Evolutionary conservation across 2,329 filamentous ascomycete genomes (phyloP).

Genomic region (Cladosporium sp.): DNA sequence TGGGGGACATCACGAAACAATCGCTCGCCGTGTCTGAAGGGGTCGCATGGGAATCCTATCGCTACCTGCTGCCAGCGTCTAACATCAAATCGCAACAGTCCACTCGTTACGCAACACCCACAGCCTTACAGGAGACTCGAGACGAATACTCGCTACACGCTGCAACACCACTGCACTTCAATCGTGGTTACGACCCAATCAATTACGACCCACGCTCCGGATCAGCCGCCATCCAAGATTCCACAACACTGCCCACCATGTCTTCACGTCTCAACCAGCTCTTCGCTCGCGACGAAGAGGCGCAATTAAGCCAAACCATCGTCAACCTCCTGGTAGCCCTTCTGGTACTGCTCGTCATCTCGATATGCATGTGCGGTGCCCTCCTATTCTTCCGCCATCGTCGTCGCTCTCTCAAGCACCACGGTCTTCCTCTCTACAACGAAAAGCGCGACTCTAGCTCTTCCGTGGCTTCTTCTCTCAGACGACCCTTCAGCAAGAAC

Average conservation of each 20-base stretch:
- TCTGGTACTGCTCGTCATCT: slow-evolving; percentile 71
- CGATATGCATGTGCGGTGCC: slow-evolving; percentile 61
- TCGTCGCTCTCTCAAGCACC: slow-evolving; percentile 46
- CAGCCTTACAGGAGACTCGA: slow-evolving; percentile 3
- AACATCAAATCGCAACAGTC: slow-evolving; percentile 6
- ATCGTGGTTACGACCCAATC: neutral
- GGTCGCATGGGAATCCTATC: neutral
- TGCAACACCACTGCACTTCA: neutral
- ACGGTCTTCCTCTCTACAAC: slow-evolving; percentile 66
- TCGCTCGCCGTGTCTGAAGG: neutral
- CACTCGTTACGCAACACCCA: slow-evolving; percentile 3
- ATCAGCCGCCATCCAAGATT: neutral
- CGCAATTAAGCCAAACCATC: slow-evolving; percentile 56
- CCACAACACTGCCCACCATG: slow-evolving; percentile 4
- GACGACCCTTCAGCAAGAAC: slow-evolving; percentile 53
- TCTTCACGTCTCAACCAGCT: slow-evolving; percentile 35
- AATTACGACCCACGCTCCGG: neutral
- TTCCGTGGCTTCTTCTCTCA: slow-evolving; percentile 44
- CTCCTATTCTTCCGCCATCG: slow-evolving; percentile 71
- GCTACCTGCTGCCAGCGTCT: neutral
- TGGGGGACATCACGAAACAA: slow-evolving; percentile 2
- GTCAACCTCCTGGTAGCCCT: slow-evolving; percentile 76
- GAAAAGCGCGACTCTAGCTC: slow-evolving; percentile 49
- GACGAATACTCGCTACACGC: neutral
- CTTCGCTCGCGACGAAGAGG: slow-evolving; percentile 44